A percentile compares a stretch with the other conserved stretches of the same genome.
These are phyloP conservation scores for Linnemannia exigua DNA, from an alignment of 192 early-diverging fungal species.

Conservation along the genomic window DNA sequence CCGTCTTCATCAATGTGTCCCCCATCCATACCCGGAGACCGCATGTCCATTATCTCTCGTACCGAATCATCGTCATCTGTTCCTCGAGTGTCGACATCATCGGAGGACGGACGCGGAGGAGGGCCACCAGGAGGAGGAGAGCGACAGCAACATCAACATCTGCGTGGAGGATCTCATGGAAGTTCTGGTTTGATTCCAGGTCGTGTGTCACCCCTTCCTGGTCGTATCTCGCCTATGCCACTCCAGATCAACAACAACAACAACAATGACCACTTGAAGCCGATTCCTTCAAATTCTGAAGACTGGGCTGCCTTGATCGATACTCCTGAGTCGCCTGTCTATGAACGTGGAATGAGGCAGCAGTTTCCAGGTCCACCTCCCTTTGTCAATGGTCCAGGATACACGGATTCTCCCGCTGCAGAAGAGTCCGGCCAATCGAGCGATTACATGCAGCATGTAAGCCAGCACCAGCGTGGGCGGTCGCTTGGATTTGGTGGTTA, in stretches of 20 bases:
- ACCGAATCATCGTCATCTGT: background rate
- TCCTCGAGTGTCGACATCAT: slow-evolving; percentile 7
- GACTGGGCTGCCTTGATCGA: slow-evolving; percentile 44
- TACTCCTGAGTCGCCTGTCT: slow-evolving; percentile 28
- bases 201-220: background rate
- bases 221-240: slow-evolving; percentile 13
- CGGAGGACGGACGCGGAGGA: slow-evolving; percentile 17
- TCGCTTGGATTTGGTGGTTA: background rate
- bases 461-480: slow-evolving; percentile 7
- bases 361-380: background rate
- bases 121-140: background rate
- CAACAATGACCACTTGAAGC: slow-evolving; percentile 11
- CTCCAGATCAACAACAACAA: slow-evolving; percentile 16
- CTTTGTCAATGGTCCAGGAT: slow-evolving; percentile 1
- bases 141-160: slow-evolving; percentile 18
- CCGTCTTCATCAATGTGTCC: background rate
- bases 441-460: slow-evolving; percentile 44
- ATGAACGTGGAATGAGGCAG: background rate
- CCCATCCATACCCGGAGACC: background rate
- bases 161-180: slow-evolving; percentile 14
- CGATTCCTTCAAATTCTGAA: slow-evolving; percentile 33
- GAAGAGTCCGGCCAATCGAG: slow-evolving; percentile 17
- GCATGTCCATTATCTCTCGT: background rate
- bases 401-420: slow-evolving; percentile 41
- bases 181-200: background rate